These are phyloP conservation scores for Angomonas deanei DNA, from an alignment of 208 protist genomes.

Conservation along the genomic window DNA sequence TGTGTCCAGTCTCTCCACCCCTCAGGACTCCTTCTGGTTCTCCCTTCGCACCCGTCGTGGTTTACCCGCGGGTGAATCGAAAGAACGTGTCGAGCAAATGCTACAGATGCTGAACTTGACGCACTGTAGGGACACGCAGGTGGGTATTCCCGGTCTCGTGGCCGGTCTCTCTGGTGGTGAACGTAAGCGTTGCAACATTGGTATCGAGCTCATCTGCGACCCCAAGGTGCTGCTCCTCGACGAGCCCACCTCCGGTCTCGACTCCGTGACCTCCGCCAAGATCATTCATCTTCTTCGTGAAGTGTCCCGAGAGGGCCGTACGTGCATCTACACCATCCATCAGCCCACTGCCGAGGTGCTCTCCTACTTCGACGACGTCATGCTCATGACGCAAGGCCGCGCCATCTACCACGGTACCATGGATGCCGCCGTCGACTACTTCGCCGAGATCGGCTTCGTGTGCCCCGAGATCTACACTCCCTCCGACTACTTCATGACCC, in stretches of 20 bases:
- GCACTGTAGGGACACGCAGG: constrained; percentile 57
- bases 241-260: constrained; percentile 86
- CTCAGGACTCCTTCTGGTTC: constrained; percentile 66
- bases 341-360: constrained; percentile 79
- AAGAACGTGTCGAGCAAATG: constrained; percentile 50
- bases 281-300: constrained; percentile 69
- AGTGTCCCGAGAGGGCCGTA: constrained; percentile 67
- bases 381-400: constrained; percentile 72
- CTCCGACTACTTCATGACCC: constrained; percentile 84
- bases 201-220: constrained; percentile 82
- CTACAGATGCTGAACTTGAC: constrained; percentile 60
- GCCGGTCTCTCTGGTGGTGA: constrained; percentile 85
- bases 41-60: constrained; percentile 69
- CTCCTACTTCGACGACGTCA: constrained; percentile 75
- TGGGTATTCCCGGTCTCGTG: constrained; percentile 65
- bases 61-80: constrained; percentile 26
- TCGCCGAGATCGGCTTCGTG: constrained; percentile 35
- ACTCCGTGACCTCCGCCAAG: constrained; percentile 72
- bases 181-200: constrained; percentile 87
- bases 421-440: constrained; percentile 31
- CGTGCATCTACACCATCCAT: constrained; percentile 83
- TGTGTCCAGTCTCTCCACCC: constrained; percentile 55
- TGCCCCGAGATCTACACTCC: constrained; percentile 59
- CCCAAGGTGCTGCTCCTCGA: constrained; percentile 84
- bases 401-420: constrained; percentile 83